phyloP scores from a whole-genome alignment of 2,329 filamentous ascomycete genomes.

The Fusarium gaditjirri region DNA sequence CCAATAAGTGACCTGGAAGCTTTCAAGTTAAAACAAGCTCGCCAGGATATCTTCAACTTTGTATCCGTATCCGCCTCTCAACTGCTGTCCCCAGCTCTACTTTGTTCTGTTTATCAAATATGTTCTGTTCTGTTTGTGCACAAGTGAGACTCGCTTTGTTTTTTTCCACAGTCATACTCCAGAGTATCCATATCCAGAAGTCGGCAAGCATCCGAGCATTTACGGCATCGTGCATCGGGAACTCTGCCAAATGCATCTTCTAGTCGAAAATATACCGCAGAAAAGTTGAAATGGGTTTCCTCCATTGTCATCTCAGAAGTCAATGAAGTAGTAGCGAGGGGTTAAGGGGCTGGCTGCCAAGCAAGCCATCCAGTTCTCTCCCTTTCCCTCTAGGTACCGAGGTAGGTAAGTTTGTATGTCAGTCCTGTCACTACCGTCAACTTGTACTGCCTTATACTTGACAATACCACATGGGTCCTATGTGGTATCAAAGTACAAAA shows the following conservation, averaged over 20 bases:
- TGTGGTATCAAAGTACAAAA: background rate
- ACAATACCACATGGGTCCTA: background rate
- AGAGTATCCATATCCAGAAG: conserved; percentile 6
- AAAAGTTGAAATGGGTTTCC: background rate
- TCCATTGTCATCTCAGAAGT: background rate
- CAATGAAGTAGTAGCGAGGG: background rate
- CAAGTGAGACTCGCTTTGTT: background rate
- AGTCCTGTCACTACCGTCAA: background rate
- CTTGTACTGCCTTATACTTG: background rate
- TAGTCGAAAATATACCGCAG: background rate
- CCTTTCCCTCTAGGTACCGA: background rate
- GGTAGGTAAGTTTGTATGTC: background rate
- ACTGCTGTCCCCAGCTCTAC: background rate
- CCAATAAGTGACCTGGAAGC: background rate
- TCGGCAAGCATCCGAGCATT: conserved; percentile 26
- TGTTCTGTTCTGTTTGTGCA: conserved; percentile 17
- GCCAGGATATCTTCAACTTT: background rate
- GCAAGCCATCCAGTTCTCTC: background rate
- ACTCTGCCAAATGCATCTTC: background rate
- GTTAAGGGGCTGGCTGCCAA: conserved; percentile 6
- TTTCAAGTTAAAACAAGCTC: background rate
- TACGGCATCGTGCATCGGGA: conserved; percentile 4
- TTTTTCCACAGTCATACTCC: conserved; percentile 19
- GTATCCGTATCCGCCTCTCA: background rate
- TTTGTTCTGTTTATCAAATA: background rate